Conservation (phyloP, 2,329 filamentous ascomycete species). For the Hymenotorrendiella dingleyae region DNA sequence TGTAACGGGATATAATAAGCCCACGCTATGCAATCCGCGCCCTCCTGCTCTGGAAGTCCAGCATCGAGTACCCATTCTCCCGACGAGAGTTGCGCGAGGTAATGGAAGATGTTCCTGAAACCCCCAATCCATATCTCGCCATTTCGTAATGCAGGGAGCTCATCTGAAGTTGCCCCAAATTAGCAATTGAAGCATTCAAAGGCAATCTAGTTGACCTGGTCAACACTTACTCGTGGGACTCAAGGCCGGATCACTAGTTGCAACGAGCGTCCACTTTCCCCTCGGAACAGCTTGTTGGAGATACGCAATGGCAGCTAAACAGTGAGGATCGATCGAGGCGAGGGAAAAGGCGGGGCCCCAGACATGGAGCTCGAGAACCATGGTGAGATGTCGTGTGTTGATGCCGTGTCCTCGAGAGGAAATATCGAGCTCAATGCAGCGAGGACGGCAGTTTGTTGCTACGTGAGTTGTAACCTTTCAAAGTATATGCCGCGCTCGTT, state of each 20-base stretch:
- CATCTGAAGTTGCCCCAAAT: constrained; percentile 34
- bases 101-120: constrained; percentile 47
- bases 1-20: no score
- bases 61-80: constrained; percentile 44
- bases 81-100: constrained; percentile 37
- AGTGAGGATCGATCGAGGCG: constrained; percentile 87
- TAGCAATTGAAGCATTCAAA: background rate
- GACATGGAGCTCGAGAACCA: constrained; percentile 70
- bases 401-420: no score
- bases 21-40: constrained; percentile 45
- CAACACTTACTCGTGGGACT: constrained; percentile 60
- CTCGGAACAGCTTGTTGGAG: constrained; percentile 56
- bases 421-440: no score
- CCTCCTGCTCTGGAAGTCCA: constrained; percentile 35
- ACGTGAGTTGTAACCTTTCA: background rate
- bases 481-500: no score
- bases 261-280: constrained; percentile 62
- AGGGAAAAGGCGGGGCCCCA: constrained; percentile 87
- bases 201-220: no score
- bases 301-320: constrained; percentile 76
- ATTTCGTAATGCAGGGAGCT: constrained; percentile 52
- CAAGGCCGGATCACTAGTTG: constrained; percentile 65
- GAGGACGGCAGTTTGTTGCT: no score
- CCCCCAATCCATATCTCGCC: constrained; percentile 46
- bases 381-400: constrained; percentile 20